Percentiles rank a stretch among this genome's conserved stretches.
Conservation (phyloP, 345 rosid species). For the Capsella bursapastoris region DNA sequence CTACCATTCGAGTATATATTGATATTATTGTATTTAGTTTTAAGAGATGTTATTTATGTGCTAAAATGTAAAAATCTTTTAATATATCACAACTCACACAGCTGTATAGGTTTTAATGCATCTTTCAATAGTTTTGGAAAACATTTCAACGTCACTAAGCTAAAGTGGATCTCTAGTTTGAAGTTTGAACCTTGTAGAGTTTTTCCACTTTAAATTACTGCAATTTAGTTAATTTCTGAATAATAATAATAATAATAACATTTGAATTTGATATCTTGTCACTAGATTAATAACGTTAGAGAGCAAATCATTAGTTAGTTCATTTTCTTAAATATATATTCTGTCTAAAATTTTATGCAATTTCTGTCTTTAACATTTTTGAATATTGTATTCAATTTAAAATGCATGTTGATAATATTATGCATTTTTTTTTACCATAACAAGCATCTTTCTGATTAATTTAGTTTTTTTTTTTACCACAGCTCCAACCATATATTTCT, state of each 20-base stretch:
- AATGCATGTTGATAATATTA: no score
- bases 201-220: background rate
- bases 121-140: slow-evolving; percentile 2
- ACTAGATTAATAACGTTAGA: background rate
- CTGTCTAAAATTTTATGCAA: no score
- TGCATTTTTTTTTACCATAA: no score
- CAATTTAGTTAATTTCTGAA: background rate
- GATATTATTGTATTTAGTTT: background rate
- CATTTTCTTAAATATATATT: background rate
- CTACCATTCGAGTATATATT: background rate
- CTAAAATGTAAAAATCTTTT: background rate
- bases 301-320: background rate
- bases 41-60: background rate
- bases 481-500: no score
- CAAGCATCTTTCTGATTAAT: no score
- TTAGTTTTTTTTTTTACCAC: no score
- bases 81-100: background rate
- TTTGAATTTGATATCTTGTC: background rate
- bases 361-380: no score
- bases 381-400: no score
- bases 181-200: background rate
- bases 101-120: slow-evolving; percentile 1
- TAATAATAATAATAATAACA: background rate
- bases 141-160: background rate
- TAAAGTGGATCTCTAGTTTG: background rate